Percentiles rank a stretch among this genome's conserved stretches.
Evolutionary conservation across 2,329 filamentous ascomycete genomes (phyloP).

Genomic region (Thermoascus crustaceus): DNA sequence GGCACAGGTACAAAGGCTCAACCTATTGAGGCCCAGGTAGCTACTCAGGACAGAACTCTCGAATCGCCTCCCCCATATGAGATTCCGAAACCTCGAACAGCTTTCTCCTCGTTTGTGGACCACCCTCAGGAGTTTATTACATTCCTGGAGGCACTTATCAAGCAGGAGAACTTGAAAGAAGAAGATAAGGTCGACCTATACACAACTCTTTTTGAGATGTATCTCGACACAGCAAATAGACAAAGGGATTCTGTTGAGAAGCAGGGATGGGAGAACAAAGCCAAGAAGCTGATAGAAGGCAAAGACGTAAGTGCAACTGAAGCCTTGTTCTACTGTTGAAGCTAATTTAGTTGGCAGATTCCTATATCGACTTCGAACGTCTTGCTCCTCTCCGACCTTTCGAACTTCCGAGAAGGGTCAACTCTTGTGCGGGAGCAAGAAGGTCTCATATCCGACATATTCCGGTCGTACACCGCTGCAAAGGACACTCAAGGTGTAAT

Average conservation of each 20-base stretch:
- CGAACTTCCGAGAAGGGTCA: conserved; percentile 81
- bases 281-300: conserved; percentile 77
- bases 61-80: conserved; percentile 56
- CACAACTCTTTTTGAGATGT: conserved; percentile 97
- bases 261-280: conserved; percentile 80
- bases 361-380: conserved; percentile 94
- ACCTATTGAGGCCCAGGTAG: conserved; percentile 18
- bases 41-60: conserved; percentile 13
- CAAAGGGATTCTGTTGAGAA: conserved; percentile 59
- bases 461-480: conserved; percentile 87
- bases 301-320: conserved; percentile 48
- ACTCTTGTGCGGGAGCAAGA: conserved; percentile 90
- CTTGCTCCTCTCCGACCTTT: conserved; percentile 81
- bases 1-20: conserved; percentile 37
- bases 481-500: conserved; percentile 88
- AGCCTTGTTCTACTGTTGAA: not conserved
- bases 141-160: conserved; percentile 82
- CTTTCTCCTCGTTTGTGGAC: conserved; percentile 94
- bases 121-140: conserved; percentile 84
- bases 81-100: conserved; percentile 72
- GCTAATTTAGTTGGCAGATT: conserved; percentile 31
- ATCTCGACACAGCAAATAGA: conserved; percentile 76
- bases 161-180: conserved; percentile 61
- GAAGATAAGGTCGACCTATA: conserved; percentile 78
- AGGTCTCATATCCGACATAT: conserved; percentile 86